These are phyloP conservation scores for Penicillium sp. DNA, from an alignment of 2,329 filamentous ascomycete genomes.

Conservation along the genomic window DNA sequence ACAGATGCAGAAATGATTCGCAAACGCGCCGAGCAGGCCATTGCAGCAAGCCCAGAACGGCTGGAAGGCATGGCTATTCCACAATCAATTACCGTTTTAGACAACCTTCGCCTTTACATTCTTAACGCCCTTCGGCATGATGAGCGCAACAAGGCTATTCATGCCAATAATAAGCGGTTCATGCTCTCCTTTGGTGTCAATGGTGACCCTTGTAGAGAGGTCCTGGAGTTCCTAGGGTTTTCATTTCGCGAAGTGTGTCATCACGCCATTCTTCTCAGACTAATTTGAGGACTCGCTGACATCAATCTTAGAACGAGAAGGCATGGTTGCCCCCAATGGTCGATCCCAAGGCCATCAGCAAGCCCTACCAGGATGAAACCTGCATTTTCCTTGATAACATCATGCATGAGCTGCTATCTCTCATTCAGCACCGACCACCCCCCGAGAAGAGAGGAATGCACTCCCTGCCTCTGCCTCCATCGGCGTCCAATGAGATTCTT, in stretches of 20 bases:
- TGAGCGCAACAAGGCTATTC: conserved; percentile 51
- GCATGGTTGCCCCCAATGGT: conserved; percentile 43
- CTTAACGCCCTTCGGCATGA: conserved; percentile 50
- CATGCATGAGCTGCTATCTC: conserved; percentile 51
- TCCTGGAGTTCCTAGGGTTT: conserved; percentile 57
- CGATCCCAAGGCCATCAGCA: conserved; percentile 23
- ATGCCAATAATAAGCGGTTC: conserved; percentile 58
- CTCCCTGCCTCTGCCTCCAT: conserved; percentile 28
- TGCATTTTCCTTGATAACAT: conserved; percentile 54
- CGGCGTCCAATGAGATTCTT: conserved; percentile 39
- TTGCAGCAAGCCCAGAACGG: conserved; percentile 49
- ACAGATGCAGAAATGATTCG: conserved; percentile 50
- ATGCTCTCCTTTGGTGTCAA: conserved; percentile 57
- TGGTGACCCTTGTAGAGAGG: conserved; percentile 46
- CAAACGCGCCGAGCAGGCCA: conserved; percentile 49
- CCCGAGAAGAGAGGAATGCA: conserved; percentile 35
- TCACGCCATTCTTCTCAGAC: background rate
- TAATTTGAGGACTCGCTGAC: conserved; percentile 2
- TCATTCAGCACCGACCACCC: conserved; percentile 44
- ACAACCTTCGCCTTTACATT: conserved; percentile 55
- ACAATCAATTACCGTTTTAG: conserved; percentile 50
- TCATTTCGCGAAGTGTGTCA: conserved; percentile 38
- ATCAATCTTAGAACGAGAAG: conserved; percentile 28
- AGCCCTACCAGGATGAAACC: conserved; percentile 38
- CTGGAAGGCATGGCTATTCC: conserved; percentile 49